Base-by-base conservation (phyloP, 2,329 filamentous ascomycete genomes). In the Coniochaeta prunicola region DNA sequence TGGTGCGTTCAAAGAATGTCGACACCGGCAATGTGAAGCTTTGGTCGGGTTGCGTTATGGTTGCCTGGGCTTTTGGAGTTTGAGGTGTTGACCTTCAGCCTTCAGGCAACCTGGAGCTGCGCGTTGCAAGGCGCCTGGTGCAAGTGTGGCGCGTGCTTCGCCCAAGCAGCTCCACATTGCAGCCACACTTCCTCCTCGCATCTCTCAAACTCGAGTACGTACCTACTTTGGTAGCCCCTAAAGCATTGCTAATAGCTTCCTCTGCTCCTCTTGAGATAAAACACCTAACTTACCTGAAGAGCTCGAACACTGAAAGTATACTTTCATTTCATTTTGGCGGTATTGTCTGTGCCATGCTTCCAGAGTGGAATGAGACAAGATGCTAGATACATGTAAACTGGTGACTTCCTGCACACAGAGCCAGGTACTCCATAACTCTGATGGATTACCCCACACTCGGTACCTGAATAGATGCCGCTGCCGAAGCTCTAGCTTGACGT, bases 41-140 rank as follows among this genome's bases (percentile, higher is more conserved):
- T n/a, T 24, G 42, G 28, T 57, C 34, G 40, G n/a, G n/a, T n/a
- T 56, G 55, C 36, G 54, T 34, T 53, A 40, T 59, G 58, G 53
- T 60, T 30, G 60, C 57, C 26, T 40, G 56, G 56, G 30, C 31
- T n/a, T 30, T 59, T 59, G 59, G 57, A 55, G 33, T 48, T 59
- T 50, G 53, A 53, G 59, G 58, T 56, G 56, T 58, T 34, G 59
- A 64, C 62, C 64, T 64, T 71, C 73, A 76, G 74, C 62, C 64
- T 64, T 71, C 73, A 76, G 74, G 74, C 74, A 76, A 71, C 74
- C 73, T 69, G 71, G 70, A 76, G 74, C 73, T 76, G 73, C 73
- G 74, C 73, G 53, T 55, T 55, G 26, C 50, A 55, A 55, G 30
- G 13, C 53, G 53, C 30, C 33, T 33, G 21, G 21, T 36, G 53